Conservation (phyloP, 257 asterid genomes). For the Prunella vulgaris region DNA sequence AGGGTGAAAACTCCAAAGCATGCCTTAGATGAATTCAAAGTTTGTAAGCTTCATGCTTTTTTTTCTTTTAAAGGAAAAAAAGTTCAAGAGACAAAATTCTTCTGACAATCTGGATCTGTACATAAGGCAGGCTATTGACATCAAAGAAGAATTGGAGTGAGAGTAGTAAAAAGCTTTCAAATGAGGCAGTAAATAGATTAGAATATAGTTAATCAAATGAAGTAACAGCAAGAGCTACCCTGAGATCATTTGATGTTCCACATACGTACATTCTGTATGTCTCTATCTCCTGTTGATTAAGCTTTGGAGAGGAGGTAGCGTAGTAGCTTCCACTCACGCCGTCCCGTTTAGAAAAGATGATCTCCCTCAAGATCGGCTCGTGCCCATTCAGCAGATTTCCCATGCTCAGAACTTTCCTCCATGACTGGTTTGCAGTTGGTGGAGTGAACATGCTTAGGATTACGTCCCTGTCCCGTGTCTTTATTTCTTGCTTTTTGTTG, state of each 20-base stretch:
- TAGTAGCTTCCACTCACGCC: conserved; percentile 59
- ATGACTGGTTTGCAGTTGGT: conserved; percentile 87
- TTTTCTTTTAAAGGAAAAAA: background rate
- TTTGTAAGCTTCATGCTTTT: background rate
- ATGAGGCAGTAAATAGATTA: background rate
- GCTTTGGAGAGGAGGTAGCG: conserved; percentile 38
- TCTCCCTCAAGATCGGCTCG: conserved; percentile 84
- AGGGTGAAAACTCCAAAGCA: conserved; percentile 13
- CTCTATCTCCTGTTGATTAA: conserved; percentile 55
- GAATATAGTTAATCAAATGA: conserved; percentile 57
- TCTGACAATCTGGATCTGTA: background rate
- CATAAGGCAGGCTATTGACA: background rate
- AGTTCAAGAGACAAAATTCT: background rate
- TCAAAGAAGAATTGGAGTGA: background rate
- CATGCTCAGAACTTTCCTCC: conserved; percentile 94
- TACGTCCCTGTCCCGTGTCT: conserved; percentile 48
- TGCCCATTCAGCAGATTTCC: conserved; percentile 95
- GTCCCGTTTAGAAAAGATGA: conserved; percentile 69
- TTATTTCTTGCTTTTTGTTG: conserved; percentile 48
- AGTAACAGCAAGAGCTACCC: conserved; percentile 87
- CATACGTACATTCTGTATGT: conserved; percentile 85
- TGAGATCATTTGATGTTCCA: conserved; percentile 83
- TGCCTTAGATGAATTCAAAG: background rate
- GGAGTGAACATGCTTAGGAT: conserved; percentile 72
- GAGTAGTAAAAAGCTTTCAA: background rate